Evolutionary conservation across 208 protist genomes (phyloP), one percentile per base, ranked within the genome.

Genomic region (Phytomonas francai): DNA sequence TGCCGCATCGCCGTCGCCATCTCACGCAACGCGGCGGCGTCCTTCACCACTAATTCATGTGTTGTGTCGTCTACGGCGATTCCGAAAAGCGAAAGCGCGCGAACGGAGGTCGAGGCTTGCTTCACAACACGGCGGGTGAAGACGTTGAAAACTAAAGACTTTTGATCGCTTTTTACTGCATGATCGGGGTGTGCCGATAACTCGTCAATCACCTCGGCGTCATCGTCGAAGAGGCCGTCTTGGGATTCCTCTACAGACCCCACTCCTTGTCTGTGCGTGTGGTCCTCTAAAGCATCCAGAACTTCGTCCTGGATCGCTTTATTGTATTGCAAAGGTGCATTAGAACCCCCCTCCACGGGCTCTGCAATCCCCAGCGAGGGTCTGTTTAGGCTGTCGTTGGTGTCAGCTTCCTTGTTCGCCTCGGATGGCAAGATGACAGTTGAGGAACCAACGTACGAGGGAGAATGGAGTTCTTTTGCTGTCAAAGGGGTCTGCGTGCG

Each of bases 41-140:
- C 79, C 1, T 39, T 62, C 12, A 94, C 65, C 14, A 65, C 59
- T 27, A 95, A 81, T 54, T 85, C 75, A 0, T 78, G 81, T 28
- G 74, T 72, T 7, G 74, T 72, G 5, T 58, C 57, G 39, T 81
- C 59, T 3, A 91, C 76, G n/a, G 65, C 74, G 69, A 95, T 82
- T 27, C 90, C 90, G 19, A 93, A 28, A 22, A 89, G 54, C 0
- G 73, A 63, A 16, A 95, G 82, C 14, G 71, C 9, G 25, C 72
- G 78, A 5, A 95, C 69, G 36, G 68, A 77, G 6, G 78, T 32
- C 7, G 87, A 79, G 45, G 73, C 77, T 2, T 72, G 63, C 70
- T 80, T 78, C 12, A 77, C 78, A 16, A 95, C 79, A 57, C 90
- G 87, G 3, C 85, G 79, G 16, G 87, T 95, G 76, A 95, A 95